Conservation (phyloP, 768 basidiomycete species). For the Auricularia sp. region DNA sequence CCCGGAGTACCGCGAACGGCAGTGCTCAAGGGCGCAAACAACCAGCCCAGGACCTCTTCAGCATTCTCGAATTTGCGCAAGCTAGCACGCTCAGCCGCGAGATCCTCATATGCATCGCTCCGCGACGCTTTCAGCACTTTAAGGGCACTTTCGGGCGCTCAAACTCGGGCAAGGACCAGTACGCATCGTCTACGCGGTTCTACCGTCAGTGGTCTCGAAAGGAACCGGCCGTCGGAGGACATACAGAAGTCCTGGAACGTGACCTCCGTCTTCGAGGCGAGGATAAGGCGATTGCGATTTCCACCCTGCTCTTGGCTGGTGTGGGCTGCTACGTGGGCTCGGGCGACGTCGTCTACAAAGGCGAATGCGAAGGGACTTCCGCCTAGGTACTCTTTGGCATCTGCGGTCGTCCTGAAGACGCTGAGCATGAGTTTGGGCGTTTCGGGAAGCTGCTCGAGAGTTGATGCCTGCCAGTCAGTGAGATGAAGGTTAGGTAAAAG, state of each 20-base stretch:
- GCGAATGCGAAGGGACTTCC: background rate
- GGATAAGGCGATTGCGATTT: background rate
- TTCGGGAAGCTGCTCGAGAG: background rate
- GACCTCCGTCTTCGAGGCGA: background rate
- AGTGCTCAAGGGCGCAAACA: background rate
- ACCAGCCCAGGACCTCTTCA: background rate
- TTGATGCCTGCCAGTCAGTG: background rate
- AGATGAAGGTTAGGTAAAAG: background rate
- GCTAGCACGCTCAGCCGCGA: background rate
- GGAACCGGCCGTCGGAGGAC: background rate
- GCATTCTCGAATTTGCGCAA: background rate
- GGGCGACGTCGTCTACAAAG: background rate
- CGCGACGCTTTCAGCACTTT: too few species aligned
- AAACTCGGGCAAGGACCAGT: background rate
- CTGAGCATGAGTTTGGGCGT: background rate
- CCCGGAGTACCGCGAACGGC: background rate
- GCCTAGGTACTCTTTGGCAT: too few species aligned
- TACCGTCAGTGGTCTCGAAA: background rate
- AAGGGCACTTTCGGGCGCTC: background rate
- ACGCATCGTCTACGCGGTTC: background rate
- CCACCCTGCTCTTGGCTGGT: background rate
- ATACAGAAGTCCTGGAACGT: background rate
- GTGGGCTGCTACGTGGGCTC: background rate
- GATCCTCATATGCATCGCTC: background rate
- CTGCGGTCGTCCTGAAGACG: background rate